Percentiles rank a stretch among this genome's conserved stretches.
Conservation (phyloP, 208 protist species). For the Wallacemonas collosoma region DNA sequence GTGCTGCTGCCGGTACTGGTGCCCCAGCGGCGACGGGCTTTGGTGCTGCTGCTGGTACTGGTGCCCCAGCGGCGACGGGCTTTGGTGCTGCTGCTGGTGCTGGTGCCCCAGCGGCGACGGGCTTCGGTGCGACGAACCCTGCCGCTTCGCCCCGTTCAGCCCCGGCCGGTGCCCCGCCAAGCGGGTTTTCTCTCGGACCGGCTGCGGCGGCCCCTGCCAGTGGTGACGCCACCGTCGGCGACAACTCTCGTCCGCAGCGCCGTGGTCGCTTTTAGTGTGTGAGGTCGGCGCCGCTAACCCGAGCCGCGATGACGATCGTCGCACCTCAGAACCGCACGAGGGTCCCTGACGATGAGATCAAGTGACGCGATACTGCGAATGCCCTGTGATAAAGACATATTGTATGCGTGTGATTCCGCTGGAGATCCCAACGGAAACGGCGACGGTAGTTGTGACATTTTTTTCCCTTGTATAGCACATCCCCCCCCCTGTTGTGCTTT, state of each 20-base stretch:
- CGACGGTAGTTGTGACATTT: too few species aligned
- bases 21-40: slow-evolving; percentile 16
- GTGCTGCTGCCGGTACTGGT: slow-evolving; percentile 9
- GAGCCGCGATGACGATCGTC: too few species aligned
- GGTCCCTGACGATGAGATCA: too few species aligned
- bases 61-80: slow-evolving; percentile 3
- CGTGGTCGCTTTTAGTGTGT: slow-evolving; percentile 19
- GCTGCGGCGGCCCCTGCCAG: slow-evolving; percentile 1
- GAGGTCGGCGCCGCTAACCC: too few species aligned
- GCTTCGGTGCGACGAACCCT: slow-evolving; percentile 18
- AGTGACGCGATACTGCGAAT: too few species aligned
- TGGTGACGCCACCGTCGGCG: neutral
- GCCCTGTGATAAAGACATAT: too few species aligned
- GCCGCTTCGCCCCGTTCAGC: slow-evolving; percentile 2
- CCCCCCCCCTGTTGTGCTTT: too few species aligned
- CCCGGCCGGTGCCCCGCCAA: neutral
- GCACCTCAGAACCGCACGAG: too few species aligned
- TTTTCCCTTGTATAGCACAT: too few species aligned
- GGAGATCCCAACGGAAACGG: too few species aligned
- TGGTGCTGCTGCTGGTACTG: slow-evolving; percentile 22
- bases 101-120: slow-evolving; percentile 9
- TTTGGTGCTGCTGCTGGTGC: slow-evolving; percentile 1
- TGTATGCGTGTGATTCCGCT: too few species aligned
- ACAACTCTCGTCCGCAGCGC: slow-evolving; percentile 15
- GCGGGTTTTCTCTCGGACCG: slow-evolving; percentile 12